Base-by-base conservation (phyloP, 805 yeast genomes). In the Hagleromyces aurorensis region DNA sequence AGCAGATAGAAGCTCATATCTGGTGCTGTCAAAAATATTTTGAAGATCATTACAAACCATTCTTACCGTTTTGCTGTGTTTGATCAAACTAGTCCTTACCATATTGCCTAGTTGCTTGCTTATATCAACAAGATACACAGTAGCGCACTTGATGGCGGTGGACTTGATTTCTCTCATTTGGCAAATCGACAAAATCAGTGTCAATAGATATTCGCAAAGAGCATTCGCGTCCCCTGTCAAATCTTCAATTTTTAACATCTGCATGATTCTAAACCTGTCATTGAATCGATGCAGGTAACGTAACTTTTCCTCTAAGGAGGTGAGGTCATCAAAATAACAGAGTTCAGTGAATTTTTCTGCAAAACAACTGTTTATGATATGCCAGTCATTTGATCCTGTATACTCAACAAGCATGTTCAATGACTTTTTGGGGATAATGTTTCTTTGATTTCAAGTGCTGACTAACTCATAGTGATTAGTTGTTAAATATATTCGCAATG, bases 391-490 rank as follows among this genome's bases (percentile, higher is more conserved):
- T 14, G 38, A 37, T 16, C 50, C 46, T 18, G 50, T 43, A 31
- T 43, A 45, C 30, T 45, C 50, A 14, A 45, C 39, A 29, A 40
- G 43, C 50, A 45, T 44, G 6, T 8, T n/a, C 11, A 21, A 21
- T 6, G 24, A n/a, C n/a, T n/a, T n/a, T n/a, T n/a, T n/a, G n/a
- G n/a, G n/a, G n/a, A n/a, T n/a, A n/a, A n/a, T n/a, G n/a, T n/a
- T n/a, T n/a, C n/a, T n/a, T n/a, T n/a, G n/a, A n/a, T n/a, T n/a
- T n/a, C n/a, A n/a, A n/a, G n/a, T n/a, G n/a, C n/a, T n/a, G n/a
- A n/a, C n/a, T n/a, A n/a, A n/a, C n/a, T n/a, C n/a, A n/a, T n/a
- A n/a, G n/a, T n/a, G n/a, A n/a, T n/a, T n/a, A n/a, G n/a, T n/a
- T n/a, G n/a, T n/a, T n/a, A n/a, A n/a, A n/a, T n/a, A n/a, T n/a